Evolutionary conservation across 257 asterid species (phyloP).

Genomic region (Solanum okadae): DNA sequence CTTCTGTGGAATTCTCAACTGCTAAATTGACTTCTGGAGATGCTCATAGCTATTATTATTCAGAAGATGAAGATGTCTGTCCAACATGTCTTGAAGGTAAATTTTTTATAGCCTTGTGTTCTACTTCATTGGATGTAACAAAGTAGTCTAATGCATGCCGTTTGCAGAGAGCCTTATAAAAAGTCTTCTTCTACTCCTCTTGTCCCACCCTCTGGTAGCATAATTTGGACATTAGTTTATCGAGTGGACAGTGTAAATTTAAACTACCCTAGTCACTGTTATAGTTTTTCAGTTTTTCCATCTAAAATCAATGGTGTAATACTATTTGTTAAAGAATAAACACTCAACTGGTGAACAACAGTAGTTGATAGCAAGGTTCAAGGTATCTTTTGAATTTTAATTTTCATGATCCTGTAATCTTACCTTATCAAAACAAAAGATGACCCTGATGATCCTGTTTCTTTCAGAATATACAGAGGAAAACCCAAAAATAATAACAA

Average conservation of each 20-base stretch:
- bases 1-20: constrained; percentile 38
- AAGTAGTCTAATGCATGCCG: not conserved
- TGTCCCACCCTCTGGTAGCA: not conserved
- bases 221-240: not conserved
- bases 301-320: not conserved
- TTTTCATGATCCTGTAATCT: not conserved
- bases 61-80: constrained; percentile 90
- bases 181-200: not conserved
- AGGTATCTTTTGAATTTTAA: not conserved
- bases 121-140: not conserved
- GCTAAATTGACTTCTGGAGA: constrained; percentile 36
- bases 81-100: constrained; percentile 97
- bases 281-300: not conserved
- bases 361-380: not conserved
- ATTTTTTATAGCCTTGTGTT: not conserved
- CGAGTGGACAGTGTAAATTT: not conserved
- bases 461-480: constrained; percentile 71
- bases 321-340: not conserved
- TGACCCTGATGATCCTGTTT: constrained; percentile 1
- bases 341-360: not conserved
- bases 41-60: constrained; percentile 54
- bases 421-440: not conserved
- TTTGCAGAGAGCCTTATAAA: not conserved
- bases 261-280: not conserved
- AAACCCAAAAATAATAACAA: constrained; percentile 76